Evolutionary conservation across 164 flowering plant genomes (phyloP).

Genomic region (Euptelea pleiosperma): DNA sequence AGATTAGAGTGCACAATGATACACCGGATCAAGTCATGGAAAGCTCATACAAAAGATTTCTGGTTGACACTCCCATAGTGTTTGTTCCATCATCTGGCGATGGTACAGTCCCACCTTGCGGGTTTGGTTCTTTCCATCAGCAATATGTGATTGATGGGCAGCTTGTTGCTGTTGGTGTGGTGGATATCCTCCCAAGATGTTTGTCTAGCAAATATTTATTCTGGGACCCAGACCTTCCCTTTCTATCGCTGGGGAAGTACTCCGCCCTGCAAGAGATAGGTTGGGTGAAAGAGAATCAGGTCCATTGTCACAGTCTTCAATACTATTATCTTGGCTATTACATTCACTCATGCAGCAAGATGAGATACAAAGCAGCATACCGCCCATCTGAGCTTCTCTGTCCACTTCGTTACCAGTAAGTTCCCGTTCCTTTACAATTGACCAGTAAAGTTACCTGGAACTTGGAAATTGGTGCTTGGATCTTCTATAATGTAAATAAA

Average conservation of each 20-base stretch:
- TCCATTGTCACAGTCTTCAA: conserved; percentile 67
- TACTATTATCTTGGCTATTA: conserved; percentile 97
- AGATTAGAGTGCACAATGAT: conserved; percentile 79
- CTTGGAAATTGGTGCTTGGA: neutral
- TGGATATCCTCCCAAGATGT: conserved; percentile 93
- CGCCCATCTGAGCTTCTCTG: conserved; percentile 93
- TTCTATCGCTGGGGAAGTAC: conserved; percentile 81
- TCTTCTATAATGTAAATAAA: neutral
- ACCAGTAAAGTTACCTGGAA: neutral
- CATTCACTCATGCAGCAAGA: conserved; percentile 84
- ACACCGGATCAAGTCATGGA: conserved; percentile 56
- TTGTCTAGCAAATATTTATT: conserved; percentile 93
- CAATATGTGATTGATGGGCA: conserved; percentile 83
- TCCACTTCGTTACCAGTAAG: conserved; percentile 89
- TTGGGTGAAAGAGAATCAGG: conserved; percentile 76
- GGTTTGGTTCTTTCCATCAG: conserved; percentile 99
- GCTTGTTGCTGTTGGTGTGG: conserved; percentile 93
- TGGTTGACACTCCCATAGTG: conserved; percentile 77
- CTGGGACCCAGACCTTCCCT: conserved; percentile 95
- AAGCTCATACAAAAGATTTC: conserved; percentile 64
- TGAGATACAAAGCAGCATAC: conserved; percentile 97
- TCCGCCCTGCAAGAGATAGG: conserved; percentile 84
- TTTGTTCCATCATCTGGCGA: conserved; percentile 63
- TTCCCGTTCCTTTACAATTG: conserved; percentile 13
- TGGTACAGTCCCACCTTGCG: conserved; percentile 70